These are phyloP conservation scores for Chiua virens DNA, from an alignment of 768 basidiomycete genomes.

Conservation along the genomic window DNA sequence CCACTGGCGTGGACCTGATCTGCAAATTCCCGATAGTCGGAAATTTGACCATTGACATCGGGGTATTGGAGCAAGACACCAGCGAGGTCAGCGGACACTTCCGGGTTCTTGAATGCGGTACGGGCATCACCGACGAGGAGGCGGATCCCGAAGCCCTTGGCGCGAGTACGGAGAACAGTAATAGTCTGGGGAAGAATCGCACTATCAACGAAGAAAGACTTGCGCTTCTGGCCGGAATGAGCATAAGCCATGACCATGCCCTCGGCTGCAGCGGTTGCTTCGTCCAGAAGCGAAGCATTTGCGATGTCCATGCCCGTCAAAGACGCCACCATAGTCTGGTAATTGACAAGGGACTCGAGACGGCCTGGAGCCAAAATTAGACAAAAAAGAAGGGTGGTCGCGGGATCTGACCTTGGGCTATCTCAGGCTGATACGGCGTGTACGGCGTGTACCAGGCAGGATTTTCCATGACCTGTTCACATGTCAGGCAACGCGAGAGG, in stretches of 20 bases:
- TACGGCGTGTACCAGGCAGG: constrained; percentile 98
- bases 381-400: constrained; percentile 1
- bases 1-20: constrained; percentile 68
- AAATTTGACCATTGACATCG: constrained; percentile 81
- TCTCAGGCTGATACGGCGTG: constrained; percentile 95
- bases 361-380: constrained; percentile 58
- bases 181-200: constrained; percentile 88
- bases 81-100: constrained; percentile 63
- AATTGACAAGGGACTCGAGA: constrained; percentile 94
- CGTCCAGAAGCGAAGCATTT: constrained; percentile 93
- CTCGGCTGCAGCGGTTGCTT: constrained; percentile 93
- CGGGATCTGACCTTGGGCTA: constrained; percentile 79
- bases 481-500: constrained; percentile 4
- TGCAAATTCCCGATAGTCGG: constrained; percentile 68
- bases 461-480: constrained; percentile 80
- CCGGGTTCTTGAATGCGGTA: constrained; percentile 50
- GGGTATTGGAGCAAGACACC: constrained; percentile 95
- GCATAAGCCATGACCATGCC: constrained; percentile 95
- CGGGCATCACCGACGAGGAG: constrained; percentile 66
- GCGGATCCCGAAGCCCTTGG: constrained; percentile 90
- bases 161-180: constrained; percentile 85
- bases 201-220: constrained; percentile 81
- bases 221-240: constrained; percentile 65
- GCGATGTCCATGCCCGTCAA: constrained; percentile 94
- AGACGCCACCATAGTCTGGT: constrained; percentile 94